Percentiles rank a stretch among this genome's conserved stretches.
phyloP scores from a whole-genome alignment of 768 basidiomycete genomes.

The Macrolepiota dolichaula region DNA sequence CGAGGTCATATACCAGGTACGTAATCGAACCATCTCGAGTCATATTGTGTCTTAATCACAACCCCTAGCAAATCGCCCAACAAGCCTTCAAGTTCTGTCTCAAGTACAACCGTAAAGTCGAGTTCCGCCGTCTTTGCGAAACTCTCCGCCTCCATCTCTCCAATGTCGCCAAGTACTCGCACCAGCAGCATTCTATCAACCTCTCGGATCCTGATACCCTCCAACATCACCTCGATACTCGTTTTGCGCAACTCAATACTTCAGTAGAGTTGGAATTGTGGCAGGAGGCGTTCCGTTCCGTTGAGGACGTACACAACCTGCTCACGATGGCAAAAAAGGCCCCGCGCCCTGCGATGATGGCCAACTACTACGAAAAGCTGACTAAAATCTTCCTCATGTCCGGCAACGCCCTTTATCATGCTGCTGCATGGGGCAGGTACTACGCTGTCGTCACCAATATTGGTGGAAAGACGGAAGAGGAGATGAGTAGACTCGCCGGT shows the following conservation, averaged over 20 bases:
- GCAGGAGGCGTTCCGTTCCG: constrained; percentile 98
- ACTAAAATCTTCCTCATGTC: constrained; percentile 96
- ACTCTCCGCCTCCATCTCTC: constrained; percentile 92
- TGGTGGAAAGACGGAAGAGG: constrained; percentile 74
- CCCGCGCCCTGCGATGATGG: constrained; percentile 94
- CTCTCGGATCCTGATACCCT: constrained; percentile 93
- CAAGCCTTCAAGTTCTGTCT: constrained; percentile 98
- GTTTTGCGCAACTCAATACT: constrained; percentile 94
- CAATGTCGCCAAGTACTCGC: constrained; percentile 93
- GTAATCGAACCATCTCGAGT: constrained; percentile 19
- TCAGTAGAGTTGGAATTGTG: constrained; percentile 98
- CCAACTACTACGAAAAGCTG: constrained; percentile 97
- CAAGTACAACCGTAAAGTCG: constrained; percentile 89
- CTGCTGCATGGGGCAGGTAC: constrained; percentile 92
- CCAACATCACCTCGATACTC: constrained; percentile 93
- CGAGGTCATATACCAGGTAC: constrained; percentile 90
- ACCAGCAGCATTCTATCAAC: constrained; percentile 93
- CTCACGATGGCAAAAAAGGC: constrained; percentile 92
- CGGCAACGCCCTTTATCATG: constrained; percentile 92
- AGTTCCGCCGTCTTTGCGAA: constrained; percentile 95
- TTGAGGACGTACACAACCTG: constrained; percentile 96
- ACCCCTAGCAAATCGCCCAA: constrained; percentile 81
- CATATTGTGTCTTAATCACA: constrained; percentile 3
- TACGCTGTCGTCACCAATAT: constrained; percentile 68
- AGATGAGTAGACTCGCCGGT: constrained; percentile 76